Evolutionary conservation across 164 flowering plant species (phyloP), one percentile per base, ranked within the genome.

Genomic region (Paratinospora sagittata): DNA sequence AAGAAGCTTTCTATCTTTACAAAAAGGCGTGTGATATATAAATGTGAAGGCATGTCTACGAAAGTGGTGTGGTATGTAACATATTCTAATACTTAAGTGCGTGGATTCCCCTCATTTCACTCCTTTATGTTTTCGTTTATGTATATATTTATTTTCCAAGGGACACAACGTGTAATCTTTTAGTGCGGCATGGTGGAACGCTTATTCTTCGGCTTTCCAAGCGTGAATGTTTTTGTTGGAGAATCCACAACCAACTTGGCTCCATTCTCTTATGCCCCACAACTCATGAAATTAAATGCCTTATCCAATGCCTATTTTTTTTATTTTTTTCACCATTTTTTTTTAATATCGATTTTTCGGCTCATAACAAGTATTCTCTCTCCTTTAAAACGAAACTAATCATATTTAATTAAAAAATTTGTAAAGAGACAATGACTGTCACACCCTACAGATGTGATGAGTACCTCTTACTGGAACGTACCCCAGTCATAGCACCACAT

Each of bases 161-260:
- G 77, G 14, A 67, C 64, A 63, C 43, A 55, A 23, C 66, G 39
- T 43, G 66, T 52, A 63, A 70, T 72, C 24, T 43, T 70, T 37
- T 57, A 79, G 81, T 82, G 82, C 72, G 79, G 82, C 34, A 26
- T 73, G 76, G 78, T 73, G 81, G 79, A 76, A 75, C 62, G 43
- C 43, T 70, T 69, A 70, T 77, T 62, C 73, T 72, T 30, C 81
- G 78, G 85, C 91, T 89, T 87, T 88, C 75, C 74, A 84, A 84
- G 96, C 96, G 96, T 90, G 85, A 84, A 66, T 77, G 85, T 62
- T 79, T 82, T 82, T 86, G 96, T 88, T 90, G 96, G 91, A 87
- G 88, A 89, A 83, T 86, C 91, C 89, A 87, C 89, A 86, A 85
- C 81, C 87, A 83, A 76, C n/a, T 27, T 85, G 89, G 88, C 85